Evolutionary conservation across 345 rosid species (phyloP).

Genomic region (Fremontodendron californicum): DNA sequence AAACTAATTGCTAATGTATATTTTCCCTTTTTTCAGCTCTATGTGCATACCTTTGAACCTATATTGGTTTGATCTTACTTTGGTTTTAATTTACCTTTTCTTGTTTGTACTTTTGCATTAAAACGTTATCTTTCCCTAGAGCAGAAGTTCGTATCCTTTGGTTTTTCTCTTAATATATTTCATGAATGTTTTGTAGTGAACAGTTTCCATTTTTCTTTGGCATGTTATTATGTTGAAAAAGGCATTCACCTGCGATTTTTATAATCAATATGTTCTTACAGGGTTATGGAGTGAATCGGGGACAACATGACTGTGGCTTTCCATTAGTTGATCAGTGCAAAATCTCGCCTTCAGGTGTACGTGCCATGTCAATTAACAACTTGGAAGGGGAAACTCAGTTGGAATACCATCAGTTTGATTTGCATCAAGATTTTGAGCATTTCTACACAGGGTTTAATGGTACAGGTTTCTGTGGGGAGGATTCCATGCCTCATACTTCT

Average conservation of each 20-base stretch:
- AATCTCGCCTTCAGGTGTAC: slow-evolving; percentile 41
- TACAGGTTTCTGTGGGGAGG: slow-evolving; percentile 48
- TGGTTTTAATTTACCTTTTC: neutral
- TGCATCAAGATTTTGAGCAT: slow-evolving; percentile 64
- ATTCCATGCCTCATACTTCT: slow-evolving; percentile 46
- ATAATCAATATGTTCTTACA: slow-evolving; percentile 26
- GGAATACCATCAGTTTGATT: slow-evolving; percentile 66
- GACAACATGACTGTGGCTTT: slow-evolving; percentile 52
- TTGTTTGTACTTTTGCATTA: neutral
- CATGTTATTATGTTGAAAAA: slow-evolving; percentile 11
- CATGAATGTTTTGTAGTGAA: neutral
- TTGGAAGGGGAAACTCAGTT: slow-evolving; percentile 42
- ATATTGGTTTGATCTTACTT: neutral
- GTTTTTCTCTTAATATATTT: neutral
- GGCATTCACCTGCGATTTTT: slow-evolving; percentile 3
- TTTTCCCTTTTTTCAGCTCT: neutral
- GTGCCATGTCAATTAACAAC: slow-evolving; percentile 26
- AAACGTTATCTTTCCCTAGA: neutral
- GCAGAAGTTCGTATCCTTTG: too few species aligned
- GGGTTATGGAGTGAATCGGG: slow-evolving; percentile 56
- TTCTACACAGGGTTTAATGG: slow-evolving; percentile 45
- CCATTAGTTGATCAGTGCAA: slow-evolving; percentile 54
- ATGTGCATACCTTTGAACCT: neutral
- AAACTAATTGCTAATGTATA: neutral
- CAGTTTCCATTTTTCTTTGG: slow-evolving; percentile 3